Evolutionary conservation across 345 rosid species (phyloP), one percentile per base, ranked within the genome.

Genomic region (Gynandropsis gynandra): DNA sequence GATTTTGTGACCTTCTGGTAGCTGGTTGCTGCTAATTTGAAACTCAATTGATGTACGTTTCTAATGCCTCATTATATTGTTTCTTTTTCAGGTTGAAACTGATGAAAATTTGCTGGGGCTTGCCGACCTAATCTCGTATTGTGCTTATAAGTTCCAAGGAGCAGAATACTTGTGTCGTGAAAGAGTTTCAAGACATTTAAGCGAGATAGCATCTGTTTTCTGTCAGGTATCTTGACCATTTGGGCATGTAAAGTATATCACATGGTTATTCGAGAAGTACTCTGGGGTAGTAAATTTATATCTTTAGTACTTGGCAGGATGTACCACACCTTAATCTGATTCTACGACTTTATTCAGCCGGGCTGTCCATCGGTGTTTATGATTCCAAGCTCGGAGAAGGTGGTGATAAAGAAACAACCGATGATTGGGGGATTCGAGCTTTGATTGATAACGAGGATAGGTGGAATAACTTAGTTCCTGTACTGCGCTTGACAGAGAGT

Each of bases 281-380:
- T 4, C 31, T 70, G 52, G 20, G 51, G 24, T 56, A 41, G 27
- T 39, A 62, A 48, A 58, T 13, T 64, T 67, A 19, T 50, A 50
- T 16, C 50, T 58, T 33, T 57, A 47, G 41, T 40, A 32, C 36
- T 64, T 66, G 78, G 62, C 85, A 92, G 98, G 81, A 62, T 31
- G 41, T 53, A 43, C 59, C 58, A 18, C 87, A 82, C 16, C n/a
- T 71, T 51, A 65, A 64, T 69, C 51, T 73, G 58, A 75, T 84
- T 64, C 52, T 92, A 61, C 72, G 72, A 67, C 83, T 92, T 52
- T 92, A 87, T 72, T 76, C 93, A 10, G 40, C 65, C 10, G 89
- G 89, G 38, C 56, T 87, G 73, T 69, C 67, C 44, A 42, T 77
- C 27, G 56, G 54, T 13, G 66, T 65, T 54, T 54, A 34, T 15